Base-by-base conservation (phyloP, 352 stramenopile species). In the Phytophthora capsici region DNA sequence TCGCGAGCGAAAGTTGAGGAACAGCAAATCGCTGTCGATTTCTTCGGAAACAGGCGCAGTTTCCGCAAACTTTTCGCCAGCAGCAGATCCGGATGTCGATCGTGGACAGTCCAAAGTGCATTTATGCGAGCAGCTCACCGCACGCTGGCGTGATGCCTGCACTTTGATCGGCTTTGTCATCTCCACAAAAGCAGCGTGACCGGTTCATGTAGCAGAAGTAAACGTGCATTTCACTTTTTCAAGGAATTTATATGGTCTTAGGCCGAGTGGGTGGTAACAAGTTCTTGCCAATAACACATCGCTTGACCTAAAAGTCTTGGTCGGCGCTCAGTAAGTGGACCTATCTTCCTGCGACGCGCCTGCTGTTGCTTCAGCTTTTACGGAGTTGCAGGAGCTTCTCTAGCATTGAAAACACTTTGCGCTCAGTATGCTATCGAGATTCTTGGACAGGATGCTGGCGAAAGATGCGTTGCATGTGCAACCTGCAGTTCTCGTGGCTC, bases 331-430 rank as follows among this genome's bases (percentile, higher is more conserved):
- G 6, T 12, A 19, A 55, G 34, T 17, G 34, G 13, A 54, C 17
- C 30, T 45, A 69, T 66, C 49, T 66, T 71, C 56, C 63, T 66
- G 56, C 49, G 56, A 71, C 43, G 57, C 51, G 28, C 57, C 63
- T 72, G 63, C 63, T 71, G 63, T 71, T 66, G 43, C 44, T 62
- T 66, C 26, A 57, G 63, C 22, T 72, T 71, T 54, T 72, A 72
- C 63, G 57, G 63, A 72, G 63, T 47, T 68, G 63, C 49, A 55
- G n/a, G 50, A 44, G 17, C 43, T 48, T 61, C 47, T 47, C 23
- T 36, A 59, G 47, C 48, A 51, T 52, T 47, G 43, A 69, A 71
- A 71, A 12, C 5, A 32, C 32, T 51, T 30, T 25, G 41, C 10
- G 10, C 6, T 45, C 32, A 50, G 43, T 46, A 56, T 63, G 32